Percentiles rank a stretch among this genome's conserved stretches.
phyloP scores from a whole-genome alignment of 768 basidiomycete species.

The Lactarius akahatsu region DNA sequence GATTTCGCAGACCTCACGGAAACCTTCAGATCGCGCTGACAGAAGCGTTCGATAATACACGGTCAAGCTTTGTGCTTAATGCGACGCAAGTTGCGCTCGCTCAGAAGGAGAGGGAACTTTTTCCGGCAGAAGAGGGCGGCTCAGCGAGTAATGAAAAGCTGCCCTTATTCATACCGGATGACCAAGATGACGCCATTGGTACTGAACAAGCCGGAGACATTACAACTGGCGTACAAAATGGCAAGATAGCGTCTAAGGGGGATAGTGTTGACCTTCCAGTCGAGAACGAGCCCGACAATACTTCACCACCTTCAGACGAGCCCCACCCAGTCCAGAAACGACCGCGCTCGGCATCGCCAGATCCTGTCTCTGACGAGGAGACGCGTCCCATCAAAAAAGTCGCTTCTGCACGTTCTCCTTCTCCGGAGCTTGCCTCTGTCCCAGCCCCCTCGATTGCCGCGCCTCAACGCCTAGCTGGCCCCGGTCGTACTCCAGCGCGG shows the following conservation, averaged over 20 bases:
- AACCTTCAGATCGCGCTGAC: constrained; percentile 17
- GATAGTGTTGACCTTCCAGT: neutral
- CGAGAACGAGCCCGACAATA: neutral
- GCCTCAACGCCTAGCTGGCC: constrained; percentile 16
- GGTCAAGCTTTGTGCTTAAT: constrained; percentile 29
- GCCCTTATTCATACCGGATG: constrained; percentile 21
- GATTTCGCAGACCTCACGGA: neutral
- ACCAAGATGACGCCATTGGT: neutral
- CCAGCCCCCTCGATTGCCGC: neutral
- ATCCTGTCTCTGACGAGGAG: neutral
- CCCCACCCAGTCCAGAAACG: constrained; percentile 9
- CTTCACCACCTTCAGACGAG: neutral
- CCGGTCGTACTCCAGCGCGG: constrained; percentile 26
- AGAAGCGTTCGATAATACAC: constrained; percentile 21
- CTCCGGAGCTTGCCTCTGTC: neutral
- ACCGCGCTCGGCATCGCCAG: constrained; percentile 10
- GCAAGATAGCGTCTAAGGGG: neutral
- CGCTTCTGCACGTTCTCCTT: neutral
- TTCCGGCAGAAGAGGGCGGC: neutral
- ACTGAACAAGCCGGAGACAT: neutral
- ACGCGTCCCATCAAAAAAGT: neutral
- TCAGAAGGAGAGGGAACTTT: constrained; percentile 5
- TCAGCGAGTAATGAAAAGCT: neutral
- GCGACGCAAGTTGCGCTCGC: constrained; percentile 21
- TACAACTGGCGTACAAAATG: neutral